Conservation (phyloP, 495 filamentous ascomycete species). For the Penicillium roqueforti region DNA sequence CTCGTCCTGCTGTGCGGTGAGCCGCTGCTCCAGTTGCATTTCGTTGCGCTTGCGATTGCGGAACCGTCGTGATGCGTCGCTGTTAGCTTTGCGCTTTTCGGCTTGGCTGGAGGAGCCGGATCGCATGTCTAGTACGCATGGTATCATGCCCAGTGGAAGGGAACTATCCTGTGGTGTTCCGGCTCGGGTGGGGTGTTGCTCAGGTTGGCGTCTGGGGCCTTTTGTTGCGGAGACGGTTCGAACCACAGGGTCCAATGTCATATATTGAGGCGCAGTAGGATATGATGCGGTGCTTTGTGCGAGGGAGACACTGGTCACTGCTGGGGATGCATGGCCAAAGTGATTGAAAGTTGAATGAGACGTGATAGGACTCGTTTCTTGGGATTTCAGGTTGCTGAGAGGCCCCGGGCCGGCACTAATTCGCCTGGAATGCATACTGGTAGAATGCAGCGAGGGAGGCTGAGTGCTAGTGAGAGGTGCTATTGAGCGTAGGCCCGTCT, state of each 20-base stretch:
- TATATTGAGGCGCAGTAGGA: slow-evolving; percentile 24
- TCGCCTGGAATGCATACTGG: slow-evolving; percentile 40
- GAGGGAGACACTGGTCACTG: slow-evolving; percentile 25
- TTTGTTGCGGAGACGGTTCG: slow-evolving; percentile 24
- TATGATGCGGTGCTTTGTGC: slow-evolving; percentile 16
- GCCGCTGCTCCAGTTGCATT: slow-evolving; percentile 61
- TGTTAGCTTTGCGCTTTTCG: slow-evolving; percentile 90
- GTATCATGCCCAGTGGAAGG: slow-evolving; percentile 50
- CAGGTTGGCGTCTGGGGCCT: slow-evolving; percentile 29
- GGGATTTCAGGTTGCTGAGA: slow-evolving; percentile 38
- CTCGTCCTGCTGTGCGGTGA: slow-evolving; percentile 51
- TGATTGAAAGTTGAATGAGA: slow-evolving; percentile 49
- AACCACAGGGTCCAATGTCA: slow-evolving; percentile 26
- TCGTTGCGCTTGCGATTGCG: slow-evolving; percentile 89
- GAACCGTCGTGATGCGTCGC: slow-evolving; percentile 86
- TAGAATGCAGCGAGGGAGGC: slow-evolving; percentile 37
- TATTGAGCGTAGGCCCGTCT: slow-evolving; percentile 26
- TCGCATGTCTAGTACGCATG: slow-evolving; percentile 63
- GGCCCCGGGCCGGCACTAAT: slow-evolving; percentile 41
- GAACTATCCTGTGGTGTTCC: slow-evolving; percentile 33
- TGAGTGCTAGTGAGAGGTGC: slow-evolving; percentile 28
- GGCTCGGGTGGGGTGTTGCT: slow-evolving; percentile 37
- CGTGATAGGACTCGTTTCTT: slow-evolving; percentile 54
- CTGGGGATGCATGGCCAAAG: slow-evolving; percentile 46
- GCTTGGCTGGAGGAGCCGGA: slow-evolving; percentile 81